Base-by-base conservation (phyloP, 225 moss, liverwort and hornwort genomes). In the Polytrichum formosum region DNA sequence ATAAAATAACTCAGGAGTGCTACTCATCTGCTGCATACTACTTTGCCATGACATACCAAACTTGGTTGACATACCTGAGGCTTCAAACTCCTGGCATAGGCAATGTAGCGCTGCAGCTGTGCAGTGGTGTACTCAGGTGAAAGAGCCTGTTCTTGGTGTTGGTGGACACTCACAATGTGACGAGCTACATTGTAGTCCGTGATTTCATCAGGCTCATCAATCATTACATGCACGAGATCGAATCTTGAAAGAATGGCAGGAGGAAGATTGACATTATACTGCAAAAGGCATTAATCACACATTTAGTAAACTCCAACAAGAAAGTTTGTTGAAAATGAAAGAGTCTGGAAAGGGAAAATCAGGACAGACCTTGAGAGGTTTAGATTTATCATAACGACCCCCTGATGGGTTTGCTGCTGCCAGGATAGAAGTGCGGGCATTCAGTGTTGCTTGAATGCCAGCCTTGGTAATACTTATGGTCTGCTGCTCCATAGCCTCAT, bases 401-500 rank as follows among this genome's bases (percentile, higher is more conserved):
- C 98, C 98, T 59, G 94, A 91, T 64, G 98, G 98, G 83, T 98
- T 98, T 67, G 98, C 98, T 72, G 98, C 98, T 69, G 98, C 98
- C 78, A 98, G 81, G 33, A 98, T 98, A 28, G 98, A 98, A 61
- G 98, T 98, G 67, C 98, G 87, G 26, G 98, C 98, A 86, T 98
- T 98, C 33, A 98, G 72, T 62, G 98, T 98, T 64, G 98, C 98
- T 86, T 98, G 98, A 76, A 98, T 98, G 71, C 98, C 98, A 72
- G 98, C 98, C 75, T 98, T 98, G 33, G 98, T 98, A 72, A 98
- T 98, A 84, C 98, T 98, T 54, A 98, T 98, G 23, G 98, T 98
- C 87, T 98, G 98, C 92, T 98, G 98, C 74, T 98, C 98, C 98
- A 98, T 98, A 62, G 98, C 98, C 80, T 98, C 98, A 30, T 98